These are phyloP conservation scores for Emergomyces africanus DNA, from an alignment of 2,329 filamentous ascomycete species.

Conservation along the genomic window DNA sequence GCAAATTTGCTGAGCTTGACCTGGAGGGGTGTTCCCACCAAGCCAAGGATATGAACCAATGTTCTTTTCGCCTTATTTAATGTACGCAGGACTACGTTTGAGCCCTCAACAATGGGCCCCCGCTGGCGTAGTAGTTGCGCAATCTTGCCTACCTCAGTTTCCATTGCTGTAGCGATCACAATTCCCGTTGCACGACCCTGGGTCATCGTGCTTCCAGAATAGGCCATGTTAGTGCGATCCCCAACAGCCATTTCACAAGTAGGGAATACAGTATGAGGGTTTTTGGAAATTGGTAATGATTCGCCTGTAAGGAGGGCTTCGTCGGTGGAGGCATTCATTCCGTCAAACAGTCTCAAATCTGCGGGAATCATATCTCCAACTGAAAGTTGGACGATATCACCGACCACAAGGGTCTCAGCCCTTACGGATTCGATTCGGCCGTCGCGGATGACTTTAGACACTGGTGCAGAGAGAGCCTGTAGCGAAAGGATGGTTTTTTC, in stretches of 20 bases:
- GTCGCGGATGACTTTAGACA: slow-evolving; percentile 38
- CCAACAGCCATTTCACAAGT: slow-evolving; percentile 39
- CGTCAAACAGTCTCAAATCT: slow-evolving; percentile 41
- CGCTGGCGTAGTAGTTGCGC: slow-evolving; percentile 45
- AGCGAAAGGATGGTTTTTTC: slow-evolving; percentile 44
- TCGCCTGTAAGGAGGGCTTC: slow-evolving; percentile 52
- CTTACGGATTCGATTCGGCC: slow-evolving; percentile 40
- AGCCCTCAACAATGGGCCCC: slow-evolving; percentile 32
- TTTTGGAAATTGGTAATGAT: slow-evolving; percentile 46
- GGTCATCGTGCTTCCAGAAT: slow-evolving; percentile 48
- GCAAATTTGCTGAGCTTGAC: slow-evolving; percentile 52
- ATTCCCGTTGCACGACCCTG: slow-evolving; percentile 49
- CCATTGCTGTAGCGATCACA: slow-evolving; percentile 50
- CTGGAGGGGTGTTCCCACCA: slow-evolving; percentile 50
- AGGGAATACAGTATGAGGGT: slow-evolving; percentile 30
- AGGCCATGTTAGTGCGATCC: slow-evolving; percentile 50
- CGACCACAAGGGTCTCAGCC: slow-evolving; percentile 44
- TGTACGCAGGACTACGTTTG: slow-evolving; percentile 30
- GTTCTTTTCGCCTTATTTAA: slow-evolving; percentile 33
- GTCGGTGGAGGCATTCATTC: slow-evolving; percentile 46
- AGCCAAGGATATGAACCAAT: slow-evolving; percentile 26
- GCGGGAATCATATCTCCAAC: slow-evolving; percentile 40
- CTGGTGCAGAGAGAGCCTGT: slow-evolving; percentile 37
- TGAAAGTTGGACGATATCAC: slow-evolving; percentile 43
- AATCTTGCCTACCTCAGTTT: slow-evolving; percentile 51